Evolutionary conservation across 768 basidiomycete genomes (phyloP), one percentile per base, ranked within the genome.

Genomic region (Astraeus odoratus): DNA sequence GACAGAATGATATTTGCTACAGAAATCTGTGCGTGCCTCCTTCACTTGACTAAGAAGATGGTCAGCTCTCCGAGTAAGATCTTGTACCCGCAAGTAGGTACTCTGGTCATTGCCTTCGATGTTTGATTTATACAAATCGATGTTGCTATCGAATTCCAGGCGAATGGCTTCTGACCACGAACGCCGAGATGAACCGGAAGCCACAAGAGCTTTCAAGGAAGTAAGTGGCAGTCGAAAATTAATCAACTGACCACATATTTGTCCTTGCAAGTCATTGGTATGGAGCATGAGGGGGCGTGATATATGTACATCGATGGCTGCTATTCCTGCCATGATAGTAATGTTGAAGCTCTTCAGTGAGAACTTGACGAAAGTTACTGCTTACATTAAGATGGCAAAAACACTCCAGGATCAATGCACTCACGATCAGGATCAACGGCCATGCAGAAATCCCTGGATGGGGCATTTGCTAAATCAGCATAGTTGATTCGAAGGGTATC

Each of bases 351-450:
- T 57, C 33, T 68, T 71, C 24, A 90, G 25, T 0, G 73, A 65
- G 18, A 94, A 57, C 49, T 86, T 91, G 55, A 92, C 63, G 56
- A 95, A 90, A 0, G 93, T 96, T 26, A 91, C 93, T 95, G 39
- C 43, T 37, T 40, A 30, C 52, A 44, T 54, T 30, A 46, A 42
- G 43, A 35, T 15, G 15, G 13, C 13, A 38, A 39, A 23, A n/a
- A 39, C 25, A 9, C 18, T 23, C 8, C 44, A 10, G 26, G 39
- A 24, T 19, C 46, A 13, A 25, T 33, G 9, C 19, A 58, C 79
- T 54, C 53, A 89, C 92, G 75, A 65, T 98, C 95, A 10, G 90
- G 87, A 54, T 86, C 84, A 8, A 74, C 48, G 22, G 73, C 72
- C 6, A 81, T 68, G 24, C 71, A 58, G 54, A 80, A 86, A 36